Evolutionary conservation across 768 basidiomycete species (phyloP), one percentile per base, ranked within the genome.

Genomic region (Macrolepiota albuminosa): DNA sequence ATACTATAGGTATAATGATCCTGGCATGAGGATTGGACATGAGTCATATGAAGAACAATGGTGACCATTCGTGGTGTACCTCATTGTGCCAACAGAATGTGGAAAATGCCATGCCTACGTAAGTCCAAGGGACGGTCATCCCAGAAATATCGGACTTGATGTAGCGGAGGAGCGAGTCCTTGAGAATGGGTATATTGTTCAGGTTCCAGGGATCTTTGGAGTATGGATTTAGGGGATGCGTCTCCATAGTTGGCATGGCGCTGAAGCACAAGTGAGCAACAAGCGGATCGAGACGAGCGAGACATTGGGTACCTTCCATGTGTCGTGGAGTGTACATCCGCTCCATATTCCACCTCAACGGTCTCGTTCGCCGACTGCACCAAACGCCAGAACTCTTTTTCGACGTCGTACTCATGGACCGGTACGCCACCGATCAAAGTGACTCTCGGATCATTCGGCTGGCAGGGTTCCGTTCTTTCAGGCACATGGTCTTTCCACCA

Each of bases 51-150:
- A 42, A n/a, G 29, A 43, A 43, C n/a, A 21, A 43, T n/a, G 16
- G 26, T 34, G 14, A 49, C 21, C 29, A 6, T 58, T 26, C 13
- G 31, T 40, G 49, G 2, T 43, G 58, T 66, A 91, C 91, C 84
- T 94, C 95, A 69, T 99, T 99, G 75, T 99, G 97, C 97, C 97
- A 99, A 71, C 96, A 98, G 73, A 99, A 99, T 3, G 97, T 96
- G 14, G 95, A 96, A 72, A 99, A 99, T 18, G 94, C 81, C 96
- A 98, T 98, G 50, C 97, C 97, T 62, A 98, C 93, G 72, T 99
- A 99, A 40, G 93, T 97, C 95, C 95, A 98, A 11, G 95, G 95
- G 10, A 98, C 93, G 2, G 96, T 98, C 96, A 99, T 99, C 14
- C 97, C 97, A 56, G 95, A 98, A 57, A 99, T 97, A 72, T 98